Evolutionary conservation across 352 stramenopile species (phyloP), one percentile per base, ranked within the genome.

Genomic region (Phytopythium aichiense): DNA sequence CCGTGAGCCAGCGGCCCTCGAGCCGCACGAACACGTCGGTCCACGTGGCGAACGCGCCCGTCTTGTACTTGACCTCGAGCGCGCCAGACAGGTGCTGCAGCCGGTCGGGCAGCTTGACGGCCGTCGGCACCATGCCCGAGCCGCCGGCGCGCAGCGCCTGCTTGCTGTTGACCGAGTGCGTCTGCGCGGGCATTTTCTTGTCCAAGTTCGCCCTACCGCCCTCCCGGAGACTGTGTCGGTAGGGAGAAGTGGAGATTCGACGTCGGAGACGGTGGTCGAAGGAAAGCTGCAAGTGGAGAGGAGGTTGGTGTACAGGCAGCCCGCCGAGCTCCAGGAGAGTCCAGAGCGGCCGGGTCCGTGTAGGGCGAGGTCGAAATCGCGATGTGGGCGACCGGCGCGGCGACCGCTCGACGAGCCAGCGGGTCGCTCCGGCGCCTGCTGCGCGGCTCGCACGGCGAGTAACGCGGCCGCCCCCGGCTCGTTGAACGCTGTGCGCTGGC

Each of bases 61-160:
- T 73, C 56, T 88, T 88, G 68, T 87, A 88, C 64, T 87, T 86
- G 63, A 88, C 77, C 60, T 89, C 80, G 35, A 89, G 71, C 53
- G 74, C 76, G 16, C 77, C 80, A 15, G 74, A 65, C 69, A 87
- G 63, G 43, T 73, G 59, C 67, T 89, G 73, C 46, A 88, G 71
- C 8, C 75, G 68, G 54, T 74, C 71, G 3, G 60, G 54, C 59
- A 57, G 56, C 67, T 71, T 67, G 58, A 61, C 37, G 8, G 58
- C 38, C 46, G 18, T 40, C n/a, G 63, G n/a, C 45, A 23, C 33
- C 51, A 57, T 57, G 31, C 16, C 31, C 0, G 31, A 56, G 4
- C 50, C 50, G 31, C 5, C 4, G 31, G 50, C 18, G 2, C 25
- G 50, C 50, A 57, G 33, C 18, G 23, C 4, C 30, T 40, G n/a